Percentiles rank a stretch among this genome's conserved stretches.
Conservation (phyloP, 306 rosid genomes). For the Cucumis cinereus region DNA sequence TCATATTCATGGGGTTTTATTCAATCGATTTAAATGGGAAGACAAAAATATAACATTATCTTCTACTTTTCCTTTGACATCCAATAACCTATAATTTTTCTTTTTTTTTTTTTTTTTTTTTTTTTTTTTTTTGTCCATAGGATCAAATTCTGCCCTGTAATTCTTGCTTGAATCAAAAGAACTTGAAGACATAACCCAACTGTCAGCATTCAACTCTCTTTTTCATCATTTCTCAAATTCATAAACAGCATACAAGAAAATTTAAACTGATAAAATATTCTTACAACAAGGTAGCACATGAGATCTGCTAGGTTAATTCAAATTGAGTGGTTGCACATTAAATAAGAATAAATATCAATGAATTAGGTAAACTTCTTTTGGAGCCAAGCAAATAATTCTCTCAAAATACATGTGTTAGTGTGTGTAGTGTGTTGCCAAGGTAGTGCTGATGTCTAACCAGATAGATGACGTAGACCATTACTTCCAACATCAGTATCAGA, state of each 20-base stretch:
- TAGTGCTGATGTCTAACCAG: constrained; percentile 37
- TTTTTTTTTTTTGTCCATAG: background rate
- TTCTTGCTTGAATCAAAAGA: background rate
- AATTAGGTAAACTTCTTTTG: background rate
- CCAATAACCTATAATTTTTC: background rate
- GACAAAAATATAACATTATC: background rate
- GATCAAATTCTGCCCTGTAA: background rate
- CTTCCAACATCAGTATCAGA: constrained; percentile 85
- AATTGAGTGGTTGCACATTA: background rate
- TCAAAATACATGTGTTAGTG: background rate
- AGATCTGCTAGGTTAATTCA: background rate
- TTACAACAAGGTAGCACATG: background rate
- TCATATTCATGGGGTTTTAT: background rate
- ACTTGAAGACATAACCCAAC: background rate
- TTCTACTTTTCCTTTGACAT: background rate
- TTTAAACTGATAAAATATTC: background rate
- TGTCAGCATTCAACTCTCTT: background rate
- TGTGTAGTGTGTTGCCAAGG: background rate
- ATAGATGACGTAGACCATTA: constrained; percentile 71
- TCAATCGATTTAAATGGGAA: background rate
- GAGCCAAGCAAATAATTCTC: background rate
- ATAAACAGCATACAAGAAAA: background rate
- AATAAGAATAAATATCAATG: background rate
- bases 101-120: background rate
- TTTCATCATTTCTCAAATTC: background rate